A percentile compares a stretch with the other conserved stretches of the same genome.
These are phyloP conservation scores for Apiospora malaysiana DNA, from an alignment of 2,329 filamentous ascomycete species.

Conservation along the genomic window DNA sequence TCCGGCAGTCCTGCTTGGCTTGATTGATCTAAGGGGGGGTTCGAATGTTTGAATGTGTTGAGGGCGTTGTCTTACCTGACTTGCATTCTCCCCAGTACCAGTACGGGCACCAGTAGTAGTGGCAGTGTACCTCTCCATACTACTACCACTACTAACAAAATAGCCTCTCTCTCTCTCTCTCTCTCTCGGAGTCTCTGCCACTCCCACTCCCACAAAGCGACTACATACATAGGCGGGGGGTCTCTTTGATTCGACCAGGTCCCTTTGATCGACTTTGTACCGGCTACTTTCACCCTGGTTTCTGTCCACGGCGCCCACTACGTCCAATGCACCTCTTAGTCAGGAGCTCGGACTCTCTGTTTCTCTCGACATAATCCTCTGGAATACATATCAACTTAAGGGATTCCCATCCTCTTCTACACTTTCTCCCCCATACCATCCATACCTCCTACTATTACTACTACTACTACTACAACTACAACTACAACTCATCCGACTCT, in stretches of 20 bases:
- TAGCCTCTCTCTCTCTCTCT: not conserved
- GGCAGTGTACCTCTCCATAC: not conserved
- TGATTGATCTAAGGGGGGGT: not conserved
- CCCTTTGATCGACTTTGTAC: constrained; percentile 16
- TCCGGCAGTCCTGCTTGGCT: not conserved
- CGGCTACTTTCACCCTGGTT: not conserved
- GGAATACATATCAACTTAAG: constrained; percentile 12
- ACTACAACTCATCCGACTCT: not conserved
- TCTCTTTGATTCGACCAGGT: constrained; percentile 10
- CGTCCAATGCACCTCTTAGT: not conserved
- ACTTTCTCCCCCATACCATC: not conserved
- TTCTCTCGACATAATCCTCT: constrained; percentile 13
- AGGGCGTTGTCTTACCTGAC: not conserved
- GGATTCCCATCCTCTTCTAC: not conserved
- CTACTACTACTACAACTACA: too few species aligned
- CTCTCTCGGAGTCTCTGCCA: too few species aligned
- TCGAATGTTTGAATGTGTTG: not conserved
- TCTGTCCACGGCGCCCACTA: not conserved
- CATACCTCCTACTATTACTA: too few species aligned
- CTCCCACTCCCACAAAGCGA: constrained; percentile 1
- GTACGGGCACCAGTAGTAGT: too few species aligned
- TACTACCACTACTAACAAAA: not conserved
- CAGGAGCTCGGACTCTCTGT: constrained; percentile 1
- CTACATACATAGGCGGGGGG: not conserved
- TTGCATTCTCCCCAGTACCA: not conserved